Conservation (phyloP, 441 rosid species). For the Macaranga tanarius region DNA sequence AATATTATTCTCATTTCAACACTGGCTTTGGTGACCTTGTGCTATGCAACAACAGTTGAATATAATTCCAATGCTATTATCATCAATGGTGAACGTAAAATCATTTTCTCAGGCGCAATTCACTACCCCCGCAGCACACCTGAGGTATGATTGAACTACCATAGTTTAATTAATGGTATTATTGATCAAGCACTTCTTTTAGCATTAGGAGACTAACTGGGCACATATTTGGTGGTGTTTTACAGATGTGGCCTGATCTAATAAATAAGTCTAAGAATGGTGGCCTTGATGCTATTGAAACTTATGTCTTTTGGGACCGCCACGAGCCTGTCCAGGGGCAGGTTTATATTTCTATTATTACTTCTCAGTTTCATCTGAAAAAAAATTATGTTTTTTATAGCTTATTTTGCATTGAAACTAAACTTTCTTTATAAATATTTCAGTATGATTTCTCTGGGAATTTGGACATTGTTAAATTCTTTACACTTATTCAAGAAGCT, state of each 20-base stretch:
- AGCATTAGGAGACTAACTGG: no score
- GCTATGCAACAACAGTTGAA: no score
- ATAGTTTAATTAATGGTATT: no score
- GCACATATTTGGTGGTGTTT: no score
- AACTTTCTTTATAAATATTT: no score
- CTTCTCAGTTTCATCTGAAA: no score
- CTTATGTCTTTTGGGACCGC: conserved; percentile 71
- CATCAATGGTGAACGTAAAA: conserved; percentile 39
- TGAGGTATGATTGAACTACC: no score
- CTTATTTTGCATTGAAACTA: no score
- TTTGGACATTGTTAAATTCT: conserved; percentile 54
- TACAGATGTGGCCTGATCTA: conserved; percentile 73
- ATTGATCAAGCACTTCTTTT: no score
- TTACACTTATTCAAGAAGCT: conserved; percentile 48
- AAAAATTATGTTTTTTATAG: no score
- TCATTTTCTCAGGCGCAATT: conserved; percentile 37
- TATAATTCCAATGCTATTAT: conserved; percentile 34
- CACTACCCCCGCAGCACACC: conserved; percentile 42
- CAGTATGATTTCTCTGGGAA: conserved; percentile 69
- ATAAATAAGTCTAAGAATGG: conserved; percentile 39
- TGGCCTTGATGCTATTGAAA: conserved; percentile 70
- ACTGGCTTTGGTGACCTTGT: no score
- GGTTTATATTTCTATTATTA: conserved; percentile 38
- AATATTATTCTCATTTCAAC: no score
- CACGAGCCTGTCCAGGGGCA: conserved; percentile 70